Evolutionary conservation across 1,284 basidiomycete species (phyloP).

Genomic region (Boletellus deceptivus): DNA sequence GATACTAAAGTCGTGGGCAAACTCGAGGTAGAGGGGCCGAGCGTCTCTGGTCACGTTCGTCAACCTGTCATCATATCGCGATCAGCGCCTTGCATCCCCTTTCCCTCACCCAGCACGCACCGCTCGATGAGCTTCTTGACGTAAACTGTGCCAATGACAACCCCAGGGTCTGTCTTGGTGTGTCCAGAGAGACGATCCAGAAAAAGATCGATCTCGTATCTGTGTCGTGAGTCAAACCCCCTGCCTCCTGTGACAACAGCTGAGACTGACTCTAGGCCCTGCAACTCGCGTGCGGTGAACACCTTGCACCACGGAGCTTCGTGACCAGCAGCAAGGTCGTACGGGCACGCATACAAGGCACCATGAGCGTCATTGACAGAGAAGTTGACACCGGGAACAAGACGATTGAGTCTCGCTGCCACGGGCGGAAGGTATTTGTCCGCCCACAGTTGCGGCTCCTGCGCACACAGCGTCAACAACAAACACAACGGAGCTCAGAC

Average conservation of each 20-base stretch:
- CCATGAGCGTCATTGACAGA: constrained; percentile 38
- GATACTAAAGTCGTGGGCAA: constrained; percentile 49
- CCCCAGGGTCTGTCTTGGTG: constrained; percentile 38
- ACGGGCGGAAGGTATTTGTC: constrained; percentile 40
- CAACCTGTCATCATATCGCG: constrained; percentile 28
- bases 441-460: constrained; percentile 38
- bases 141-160: constrained; percentile 41
- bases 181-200: constrained; percentile 44
- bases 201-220: constrained; percentile 43
- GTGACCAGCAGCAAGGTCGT: constrained; percentile 41
- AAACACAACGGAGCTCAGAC: background rate
- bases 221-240: background rate
- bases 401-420: constrained; percentile 36
- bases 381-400: constrained; percentile 36
- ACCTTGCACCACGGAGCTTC: constrained; percentile 43
- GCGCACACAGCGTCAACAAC: background rate
- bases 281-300: constrained; percentile 39
- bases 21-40: constrained; percentile 43
- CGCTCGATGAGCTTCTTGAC: constrained; percentile 45
- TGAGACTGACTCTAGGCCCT: constrained; percentile 38
- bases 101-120: constrained; percentile 14
- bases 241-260: background rate
- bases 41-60: constrained; percentile 35
- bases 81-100: background rate
- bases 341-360: constrained; percentile 47